Evolutionary conservation across 495 filamentous ascomycete genomes (phyloP).

Genomic region (Rostrohypoxylon terebratum): DNA sequence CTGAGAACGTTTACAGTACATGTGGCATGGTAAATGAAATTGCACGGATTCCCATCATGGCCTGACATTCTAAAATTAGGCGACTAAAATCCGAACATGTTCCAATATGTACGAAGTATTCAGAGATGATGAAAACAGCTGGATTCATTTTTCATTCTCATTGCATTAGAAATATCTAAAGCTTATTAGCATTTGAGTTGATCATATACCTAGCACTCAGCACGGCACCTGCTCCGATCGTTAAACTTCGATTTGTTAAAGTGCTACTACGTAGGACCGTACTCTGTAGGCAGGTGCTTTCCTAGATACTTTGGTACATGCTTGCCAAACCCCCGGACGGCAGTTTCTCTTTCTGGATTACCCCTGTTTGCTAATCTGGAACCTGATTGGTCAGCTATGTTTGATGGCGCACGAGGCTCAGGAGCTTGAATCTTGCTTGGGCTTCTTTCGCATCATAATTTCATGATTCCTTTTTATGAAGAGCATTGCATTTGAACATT

Average conservation of each 20-base stretch:
- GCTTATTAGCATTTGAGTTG: neutral
- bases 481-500: conserved; percentile 18
- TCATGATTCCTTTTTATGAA: neutral
- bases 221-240: neutral
- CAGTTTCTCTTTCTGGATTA: conserved; percentile 32
- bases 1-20: neutral
- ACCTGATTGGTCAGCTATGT: conserved; percentile 28
- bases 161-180: neutral
- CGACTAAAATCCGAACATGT: neutral
- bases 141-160: neutral
- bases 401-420: conserved; percentile 44
- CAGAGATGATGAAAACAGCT: neutral
- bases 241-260: neutral
- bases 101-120: neutral
- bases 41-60: neutral
- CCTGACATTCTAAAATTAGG: neutral
- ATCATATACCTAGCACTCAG: too few species aligned
- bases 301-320: conserved; percentile 21
- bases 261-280: too few species aligned
- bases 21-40: neutral
- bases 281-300: neutral
- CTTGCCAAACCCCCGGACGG: conserved; percentile 28
- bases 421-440: conserved; percentile 43
- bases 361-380: conserved; percentile 9
- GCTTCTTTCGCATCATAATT: conserved; percentile 42